These are phyloP conservation scores for Basipetospora chlamydospora DNA, from an alignment of 2,329 filamentous ascomycete genomes.

Conservation along the genomic window DNA sequence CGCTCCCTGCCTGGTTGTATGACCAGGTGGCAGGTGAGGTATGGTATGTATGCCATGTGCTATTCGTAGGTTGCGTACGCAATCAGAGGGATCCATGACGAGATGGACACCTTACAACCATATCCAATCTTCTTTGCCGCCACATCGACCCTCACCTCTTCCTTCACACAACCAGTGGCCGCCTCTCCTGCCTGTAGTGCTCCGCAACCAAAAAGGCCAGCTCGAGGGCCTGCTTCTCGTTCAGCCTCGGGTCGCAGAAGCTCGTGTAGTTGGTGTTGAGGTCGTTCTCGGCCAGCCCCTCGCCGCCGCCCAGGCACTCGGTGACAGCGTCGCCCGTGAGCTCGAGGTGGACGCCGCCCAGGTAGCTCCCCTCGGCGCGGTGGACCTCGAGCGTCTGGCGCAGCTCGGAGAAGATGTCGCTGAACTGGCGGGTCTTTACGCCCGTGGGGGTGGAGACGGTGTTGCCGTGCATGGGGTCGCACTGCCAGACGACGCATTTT, in stretches of 20 bases:
- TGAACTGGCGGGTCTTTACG: conserved; percentile 86
- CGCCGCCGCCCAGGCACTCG: conserved; percentile 84
- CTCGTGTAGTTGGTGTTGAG: conserved; percentile 84
- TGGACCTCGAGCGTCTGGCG: conserved; percentile 74
- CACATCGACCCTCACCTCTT: no score
- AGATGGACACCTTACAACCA: no score
- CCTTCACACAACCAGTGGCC: no score
- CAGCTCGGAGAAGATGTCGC: conserved; percentile 78
- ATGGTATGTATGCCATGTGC: no score
- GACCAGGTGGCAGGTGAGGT: no score
- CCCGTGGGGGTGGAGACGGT: conserved; percentile 54
- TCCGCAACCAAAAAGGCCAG: conserved; percentile 86
- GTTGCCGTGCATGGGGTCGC: conserved; percentile 96
- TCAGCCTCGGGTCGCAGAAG: conserved; percentile 87
- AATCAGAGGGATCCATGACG: no score
- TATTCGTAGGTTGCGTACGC: no score
- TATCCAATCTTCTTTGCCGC: no score
- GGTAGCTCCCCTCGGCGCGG: conserved; percentile 65
- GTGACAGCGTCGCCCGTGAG: conserved; percentile 92
- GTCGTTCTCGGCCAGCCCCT: conserved; percentile 76
- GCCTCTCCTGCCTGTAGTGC: conserved; percentile 40
- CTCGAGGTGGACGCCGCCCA: conserved; percentile 90
- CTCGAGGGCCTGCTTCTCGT: conserved; percentile 96
- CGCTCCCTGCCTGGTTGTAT: no score
- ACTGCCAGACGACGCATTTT: conserved; percentile 77